Conservation (phyloP, 306 rosid genomes). For the Corylus avellana region DNA sequence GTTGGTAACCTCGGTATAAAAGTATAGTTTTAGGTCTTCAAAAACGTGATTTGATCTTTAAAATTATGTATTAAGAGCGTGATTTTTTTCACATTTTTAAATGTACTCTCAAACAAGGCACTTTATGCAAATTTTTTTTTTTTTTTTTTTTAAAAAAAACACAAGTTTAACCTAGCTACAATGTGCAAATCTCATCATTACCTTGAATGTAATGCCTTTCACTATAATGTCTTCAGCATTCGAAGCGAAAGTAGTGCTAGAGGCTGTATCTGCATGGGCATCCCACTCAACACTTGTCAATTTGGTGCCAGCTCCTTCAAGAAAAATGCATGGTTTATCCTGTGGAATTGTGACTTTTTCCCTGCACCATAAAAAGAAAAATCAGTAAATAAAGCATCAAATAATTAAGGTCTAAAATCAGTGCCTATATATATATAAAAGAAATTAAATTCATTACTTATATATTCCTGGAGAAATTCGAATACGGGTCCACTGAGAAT, state of each 20-base stretch:
- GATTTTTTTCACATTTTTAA: no score
- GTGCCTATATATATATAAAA: no score
- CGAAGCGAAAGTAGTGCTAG: constrained; percentile 17
- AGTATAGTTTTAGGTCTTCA: no score
- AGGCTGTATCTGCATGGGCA: background rate
- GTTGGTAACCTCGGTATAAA: no score
- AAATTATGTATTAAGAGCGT: no score
- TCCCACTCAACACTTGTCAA: constrained; percentile 25
- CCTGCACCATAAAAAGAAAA: constrained; percentile 12
- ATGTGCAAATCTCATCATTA: background rate
- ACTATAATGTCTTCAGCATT: constrained; percentile 15
- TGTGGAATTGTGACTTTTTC: constrained; percentile 2
- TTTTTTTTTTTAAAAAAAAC: no score
- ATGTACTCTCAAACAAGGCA: no score
- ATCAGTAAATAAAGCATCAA: no score
- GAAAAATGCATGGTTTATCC: constrained; percentile 31
- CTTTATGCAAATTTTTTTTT: no score
- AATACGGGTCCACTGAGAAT: constrained; percentile 38
- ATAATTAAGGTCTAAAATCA: no score
- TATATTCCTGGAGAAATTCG: constrained; percentile 33
- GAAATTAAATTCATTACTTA: background rate
- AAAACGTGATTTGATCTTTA: no score
- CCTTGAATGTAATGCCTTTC: constrained; percentile 36
- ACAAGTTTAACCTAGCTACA: no score
- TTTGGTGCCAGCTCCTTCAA: constrained; percentile 35